phyloP scores from a whole-genome alignment of 805 yeast species.

The Candida ulmi region DNA sequence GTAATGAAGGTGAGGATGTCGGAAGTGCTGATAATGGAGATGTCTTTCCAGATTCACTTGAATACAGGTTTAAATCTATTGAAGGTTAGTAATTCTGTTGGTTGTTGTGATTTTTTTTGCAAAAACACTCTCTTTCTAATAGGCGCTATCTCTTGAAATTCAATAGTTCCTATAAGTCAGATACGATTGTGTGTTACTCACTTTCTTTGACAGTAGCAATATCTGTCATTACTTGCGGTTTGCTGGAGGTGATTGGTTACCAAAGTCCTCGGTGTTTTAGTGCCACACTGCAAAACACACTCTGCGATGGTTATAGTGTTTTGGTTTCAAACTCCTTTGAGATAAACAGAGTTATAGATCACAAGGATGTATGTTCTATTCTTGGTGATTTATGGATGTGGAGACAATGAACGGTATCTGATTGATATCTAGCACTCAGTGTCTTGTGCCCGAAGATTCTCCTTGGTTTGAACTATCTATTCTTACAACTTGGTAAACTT shows the following conservation, averaged over 20 bases:
- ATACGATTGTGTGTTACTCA: too few species aligned
- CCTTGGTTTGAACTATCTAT: too few species aligned
- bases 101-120: too few species aligned
- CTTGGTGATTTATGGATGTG: background rate
- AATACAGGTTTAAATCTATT: slow-evolving; percentile 3
- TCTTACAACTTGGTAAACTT: background rate
- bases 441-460: too few species aligned
- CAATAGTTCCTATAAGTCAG: too few species aligned
- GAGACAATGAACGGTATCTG: too few species aligned
- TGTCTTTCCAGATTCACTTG: slow-evolving; percentile 20
- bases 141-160: too few species aligned
- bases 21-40: slow-evolving; percentile 23
- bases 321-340: background rate
- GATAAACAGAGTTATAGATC: background rate
- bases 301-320: background rate
- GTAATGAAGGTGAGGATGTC: slow-evolving; percentile 20
- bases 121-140: too few species aligned
- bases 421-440: too few species aligned
- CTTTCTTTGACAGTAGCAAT: slow-evolving; percentile 10
- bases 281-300: background rate
- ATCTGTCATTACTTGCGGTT: slow-evolving; percentile 12
- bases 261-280: background rate
- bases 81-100: background rate
- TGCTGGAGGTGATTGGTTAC: too few species aligned
- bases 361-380: too few species aligned